Conservation (phyloP, 441 rosid species). For the Manihot esculenta region DNA sequence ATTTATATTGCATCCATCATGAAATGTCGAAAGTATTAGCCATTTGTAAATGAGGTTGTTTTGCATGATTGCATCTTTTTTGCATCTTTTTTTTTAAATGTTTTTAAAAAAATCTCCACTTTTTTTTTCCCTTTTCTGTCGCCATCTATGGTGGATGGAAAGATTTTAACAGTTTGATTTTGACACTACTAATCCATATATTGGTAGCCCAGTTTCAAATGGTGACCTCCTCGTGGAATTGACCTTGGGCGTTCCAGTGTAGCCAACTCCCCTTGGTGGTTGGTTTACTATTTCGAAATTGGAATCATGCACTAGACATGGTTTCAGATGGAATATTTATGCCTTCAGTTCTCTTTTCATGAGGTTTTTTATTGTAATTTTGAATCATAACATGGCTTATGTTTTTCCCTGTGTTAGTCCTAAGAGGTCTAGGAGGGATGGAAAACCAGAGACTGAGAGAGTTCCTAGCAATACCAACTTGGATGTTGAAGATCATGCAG, state of each 20-base stretch:
- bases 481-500: conserved; percentile 37
- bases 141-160: no score
- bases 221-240: no score
- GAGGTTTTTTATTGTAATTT: background rate
- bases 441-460: conserved; percentile 53
- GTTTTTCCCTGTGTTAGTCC: conserved; percentile 41
- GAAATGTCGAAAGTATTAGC: background rate
- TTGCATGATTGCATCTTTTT: background rate
- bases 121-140: no score
- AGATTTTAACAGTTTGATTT: no score
- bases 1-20: background rate
- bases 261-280: background rate
- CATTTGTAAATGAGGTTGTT: background rate
- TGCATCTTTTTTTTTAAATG: no score
- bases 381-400: conserved; percentile 1
- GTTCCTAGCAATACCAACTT: conserved; percentile 29
- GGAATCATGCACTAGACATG: background rate
- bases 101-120: no score
- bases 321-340: background rate
- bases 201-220: no score
- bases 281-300: background rate
- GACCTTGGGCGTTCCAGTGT: no score
- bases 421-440: conserved; percentile 79
- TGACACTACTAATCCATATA: no score
- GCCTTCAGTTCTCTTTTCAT: background rate